phyloP scores from a whole-genome alignment of 495 filamentous ascomycete genomes.

The Xylaria grammica region DNA sequence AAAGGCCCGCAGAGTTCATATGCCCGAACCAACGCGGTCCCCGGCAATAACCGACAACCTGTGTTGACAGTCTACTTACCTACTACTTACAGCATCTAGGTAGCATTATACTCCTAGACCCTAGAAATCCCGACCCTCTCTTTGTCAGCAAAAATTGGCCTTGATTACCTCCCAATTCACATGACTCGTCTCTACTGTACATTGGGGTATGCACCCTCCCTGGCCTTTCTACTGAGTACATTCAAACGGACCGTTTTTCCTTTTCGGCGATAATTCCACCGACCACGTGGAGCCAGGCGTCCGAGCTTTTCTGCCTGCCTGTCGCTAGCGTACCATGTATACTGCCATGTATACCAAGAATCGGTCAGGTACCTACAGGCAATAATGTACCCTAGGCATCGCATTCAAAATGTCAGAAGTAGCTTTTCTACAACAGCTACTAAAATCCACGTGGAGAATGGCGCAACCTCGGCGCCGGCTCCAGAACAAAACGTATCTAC shows the following conservation, averaged over 20 bases:
- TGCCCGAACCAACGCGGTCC: not conserved
- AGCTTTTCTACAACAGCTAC: too few relatives aligned
- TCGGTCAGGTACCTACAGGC: not conserved
- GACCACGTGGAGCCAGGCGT: not conserved
- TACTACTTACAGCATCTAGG: too few relatives aligned
- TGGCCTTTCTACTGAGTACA: not conserved
- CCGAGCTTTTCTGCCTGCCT: not conserved
- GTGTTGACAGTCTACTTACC: too few relatives aligned
- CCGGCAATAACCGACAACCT: too few relatives aligned
- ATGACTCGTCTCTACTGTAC: conserved; percentile 1
- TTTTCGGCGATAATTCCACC: not conserved
- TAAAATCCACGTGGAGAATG: conserved; percentile 19
- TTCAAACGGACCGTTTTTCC: conserved; percentile 11
- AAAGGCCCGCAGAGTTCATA: too few relatives aligned
- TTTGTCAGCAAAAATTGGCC: not conserved
- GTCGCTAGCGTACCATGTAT: not conserved
- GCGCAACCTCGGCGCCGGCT: conserved; percentile 17
- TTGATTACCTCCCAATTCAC: conserved; percentile 1
- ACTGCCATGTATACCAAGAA: not conserved
- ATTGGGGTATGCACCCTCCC: not conserved
- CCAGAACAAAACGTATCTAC: not conserved
- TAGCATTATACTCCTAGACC: too few relatives aligned
- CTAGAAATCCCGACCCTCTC: too few relatives aligned
- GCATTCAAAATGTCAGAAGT: too few relatives aligned
- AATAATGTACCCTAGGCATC: too few relatives aligned